phyloP scores from a whole-genome alignment of 768 basidiomycete genomes.

The Mycena haematopus region DNA sequence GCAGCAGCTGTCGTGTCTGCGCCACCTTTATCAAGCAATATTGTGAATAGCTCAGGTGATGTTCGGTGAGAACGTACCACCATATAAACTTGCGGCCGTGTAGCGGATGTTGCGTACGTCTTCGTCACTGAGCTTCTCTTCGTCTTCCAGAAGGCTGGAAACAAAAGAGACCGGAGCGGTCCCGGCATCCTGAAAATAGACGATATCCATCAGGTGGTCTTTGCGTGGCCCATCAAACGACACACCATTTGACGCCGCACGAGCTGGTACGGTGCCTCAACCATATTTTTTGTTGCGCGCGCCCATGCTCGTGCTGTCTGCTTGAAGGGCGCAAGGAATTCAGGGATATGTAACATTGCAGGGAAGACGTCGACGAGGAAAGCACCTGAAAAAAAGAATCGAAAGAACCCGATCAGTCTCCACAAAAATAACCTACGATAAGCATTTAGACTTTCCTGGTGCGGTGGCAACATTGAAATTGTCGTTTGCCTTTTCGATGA shows the following conservation, averaged over 20 bases:
- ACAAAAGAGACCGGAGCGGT: conserved; percentile 51
- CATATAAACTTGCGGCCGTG: conserved; percentile 53
- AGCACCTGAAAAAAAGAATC: conserved; percentile 29
- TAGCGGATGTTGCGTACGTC: conserved; percentile 48
- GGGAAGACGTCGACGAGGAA: conserved; percentile 53
- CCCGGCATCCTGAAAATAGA: conserved; percentile 43
- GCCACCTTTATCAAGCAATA: conserved; percentile 40
- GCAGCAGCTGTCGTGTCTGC: conserved; percentile 58
- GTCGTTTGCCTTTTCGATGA: conserved; percentile 58
- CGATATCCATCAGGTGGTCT: conserved; percentile 4
- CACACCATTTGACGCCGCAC: conserved; percentile 56
- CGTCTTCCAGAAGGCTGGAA: conserved; percentile 47
- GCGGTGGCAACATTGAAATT: conserved; percentile 57
- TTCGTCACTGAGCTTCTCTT: conserved; percentile 38
- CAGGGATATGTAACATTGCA: conserved; percentile 53
- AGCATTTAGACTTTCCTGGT: conserved; percentile 48
- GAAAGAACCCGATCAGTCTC: too few species aligned
- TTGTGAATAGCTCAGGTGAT: neutral
- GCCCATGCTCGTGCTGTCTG: conserved; percentile 49
- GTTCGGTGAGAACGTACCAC: conserved; percentile 38
- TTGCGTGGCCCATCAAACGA: neutral
- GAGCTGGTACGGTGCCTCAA: conserved; percentile 50
- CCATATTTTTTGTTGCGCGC: conserved; percentile 44
- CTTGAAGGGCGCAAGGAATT: conserved; percentile 62
- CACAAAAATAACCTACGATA: neutral